Base-by-base conservation (phyloP, 202 grass and related monocot species). In the Setaria viridis region DNA sequence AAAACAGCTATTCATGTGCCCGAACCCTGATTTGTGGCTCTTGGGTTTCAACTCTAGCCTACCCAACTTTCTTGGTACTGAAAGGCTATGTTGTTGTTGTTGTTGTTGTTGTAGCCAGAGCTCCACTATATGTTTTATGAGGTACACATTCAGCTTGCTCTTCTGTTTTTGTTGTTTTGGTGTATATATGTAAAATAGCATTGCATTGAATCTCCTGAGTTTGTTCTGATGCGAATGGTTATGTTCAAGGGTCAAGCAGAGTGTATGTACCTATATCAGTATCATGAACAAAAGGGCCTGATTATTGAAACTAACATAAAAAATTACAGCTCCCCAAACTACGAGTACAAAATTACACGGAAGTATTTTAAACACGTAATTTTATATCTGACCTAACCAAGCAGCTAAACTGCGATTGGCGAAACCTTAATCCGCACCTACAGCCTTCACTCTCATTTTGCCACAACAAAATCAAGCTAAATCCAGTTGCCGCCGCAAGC, bases 361-460 rank as follows among this genome's bases (percentile, higher is more conserved):
- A 81, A 85, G 0, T 60, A 48, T 5, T 59, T 71, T 21, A 8
- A 6, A 47, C 15, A 17, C 58, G 25, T 17, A 47, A 35, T 72
- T 71, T 43, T 9, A 37, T 29, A 64, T 57, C 62, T 19, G 2
- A 32, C 1, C 69, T 19, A 1, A 32, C 0, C 9, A 76, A 69
- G 4, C 21, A 56, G 30, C 53, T 14, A 81, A 77, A 85, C 11
- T 6, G 56, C 72, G 21, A 69, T 45, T 19, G 21, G 37, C 15
- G 57, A 69, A 84, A 51, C 29, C 81, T n/a, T 84, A 73, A 72
- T n/a, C 56, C 11, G 45, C 9, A 65, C 1, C 39, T 34, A 20
- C 1, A 79, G 20, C 3, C 47, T 33, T 84, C 29, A 35, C 64
- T 85, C 56, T 41, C 77, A 71, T 53, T 91, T 49, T 39, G 20